Conservation (phyloP, 805 yeast genomes). For the Cyberlindnera veronae region DNA sequence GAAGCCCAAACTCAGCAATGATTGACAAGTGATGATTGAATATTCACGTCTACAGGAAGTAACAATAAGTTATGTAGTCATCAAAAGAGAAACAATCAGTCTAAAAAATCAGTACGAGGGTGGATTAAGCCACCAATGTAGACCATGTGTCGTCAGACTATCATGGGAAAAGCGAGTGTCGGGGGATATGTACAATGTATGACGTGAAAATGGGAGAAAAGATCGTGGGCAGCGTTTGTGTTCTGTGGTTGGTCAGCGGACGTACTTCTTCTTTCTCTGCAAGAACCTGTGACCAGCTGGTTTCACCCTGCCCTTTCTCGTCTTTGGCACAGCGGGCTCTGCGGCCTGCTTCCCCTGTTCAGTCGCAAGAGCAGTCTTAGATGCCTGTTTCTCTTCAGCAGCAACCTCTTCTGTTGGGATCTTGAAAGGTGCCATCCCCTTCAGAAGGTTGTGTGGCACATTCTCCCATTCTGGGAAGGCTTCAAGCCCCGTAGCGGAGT, state of each 20-base stretch:
- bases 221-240: no score
- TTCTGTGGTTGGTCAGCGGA: no score
- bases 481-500: conserved; percentile 35
- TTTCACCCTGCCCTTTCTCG: conserved; percentile 16
- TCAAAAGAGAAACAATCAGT: no score
- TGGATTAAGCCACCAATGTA: no score
- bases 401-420: conserved; percentile 25
- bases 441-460: conserved; percentile 13
- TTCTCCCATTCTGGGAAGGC: conserved; percentile 32
- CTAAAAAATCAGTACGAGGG: no score
- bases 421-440: conserved; percentile 32
- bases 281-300: conserved; percentile 7
- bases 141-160: no score
- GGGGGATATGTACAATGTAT: conserved; percentile 1
- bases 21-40: no score
- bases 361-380: conserved; percentile 1
- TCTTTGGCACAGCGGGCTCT: conserved; percentile 4
- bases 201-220: no score
- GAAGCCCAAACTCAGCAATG: no score
- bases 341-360: background rate
- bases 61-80: no score
- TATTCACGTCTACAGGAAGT: no score
- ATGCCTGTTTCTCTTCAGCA: conserved; percentile 3
- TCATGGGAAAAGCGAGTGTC: no score
- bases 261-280: conserved; percentile 7